Conservation (phyloP, 163 green algal genomes). For the Chlorella variabilis region DNA sequence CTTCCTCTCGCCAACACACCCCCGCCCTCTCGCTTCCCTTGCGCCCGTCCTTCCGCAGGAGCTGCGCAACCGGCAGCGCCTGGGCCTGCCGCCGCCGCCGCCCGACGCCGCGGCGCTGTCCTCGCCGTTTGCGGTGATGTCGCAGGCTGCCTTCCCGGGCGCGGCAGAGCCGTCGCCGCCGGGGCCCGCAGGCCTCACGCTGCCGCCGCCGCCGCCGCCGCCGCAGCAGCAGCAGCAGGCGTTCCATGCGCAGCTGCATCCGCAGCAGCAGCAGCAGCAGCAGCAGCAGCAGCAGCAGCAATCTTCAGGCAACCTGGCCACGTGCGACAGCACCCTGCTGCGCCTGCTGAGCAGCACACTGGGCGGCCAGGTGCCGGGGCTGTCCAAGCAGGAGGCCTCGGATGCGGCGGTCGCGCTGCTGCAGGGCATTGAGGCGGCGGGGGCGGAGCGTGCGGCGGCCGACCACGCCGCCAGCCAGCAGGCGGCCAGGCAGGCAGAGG, state of each 20-base stretch:
- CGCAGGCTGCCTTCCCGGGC: constrained; percentile 1
- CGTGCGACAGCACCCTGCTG: constrained; percentile 23
- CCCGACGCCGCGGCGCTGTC: background rate
- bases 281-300: background rate
- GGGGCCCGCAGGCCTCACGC: background rate
- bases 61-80: constrained; percentile 10
- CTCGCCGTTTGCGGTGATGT: constrained; percentile 15
- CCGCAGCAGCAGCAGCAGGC: background rate
- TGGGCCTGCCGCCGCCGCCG: background rate
- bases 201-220: background rate
- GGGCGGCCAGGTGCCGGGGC: background rate
- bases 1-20: background rate
- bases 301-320: background rate
- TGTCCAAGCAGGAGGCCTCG: background rate
- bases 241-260: background rate
- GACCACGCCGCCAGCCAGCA: background rate
- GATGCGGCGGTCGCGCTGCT: background rate
- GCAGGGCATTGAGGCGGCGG: background rate
- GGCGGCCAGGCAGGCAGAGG: background rate
- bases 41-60: background rate
- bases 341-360: constrained; percentile 24
- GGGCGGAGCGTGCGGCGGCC: background rate
- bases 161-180: background rate
- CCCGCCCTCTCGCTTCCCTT: background rate
- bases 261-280: background rate